These are phyloP conservation scores for Ciborinia camelliae DNA, from an alignment of 2,329 filamentous ascomycete species.

Conservation along the genomic window DNA sequence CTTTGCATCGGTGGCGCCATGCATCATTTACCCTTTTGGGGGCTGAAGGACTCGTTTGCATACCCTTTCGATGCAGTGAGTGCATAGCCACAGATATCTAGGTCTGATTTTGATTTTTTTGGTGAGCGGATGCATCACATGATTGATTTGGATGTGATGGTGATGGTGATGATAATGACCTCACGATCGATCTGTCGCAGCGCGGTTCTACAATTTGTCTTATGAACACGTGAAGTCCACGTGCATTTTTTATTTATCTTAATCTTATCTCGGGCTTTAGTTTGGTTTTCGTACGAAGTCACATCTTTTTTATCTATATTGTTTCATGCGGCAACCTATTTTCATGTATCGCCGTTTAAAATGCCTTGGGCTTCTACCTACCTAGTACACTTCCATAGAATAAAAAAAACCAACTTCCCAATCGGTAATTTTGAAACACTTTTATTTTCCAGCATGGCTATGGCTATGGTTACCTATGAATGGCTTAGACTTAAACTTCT, in stretches of 20 bases:
- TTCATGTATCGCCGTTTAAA: background rate
- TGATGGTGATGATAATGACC: background rate
- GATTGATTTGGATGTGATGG: no score
- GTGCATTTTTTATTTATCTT: no score
- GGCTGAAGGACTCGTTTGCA: background rate
- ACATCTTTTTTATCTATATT: background rate
- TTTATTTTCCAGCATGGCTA: background rate
- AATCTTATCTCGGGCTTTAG: background rate
- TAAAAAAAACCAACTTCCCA: background rate
- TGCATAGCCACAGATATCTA: background rate
- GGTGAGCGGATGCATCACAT: background rate
- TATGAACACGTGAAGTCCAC: slow-evolving; percentile 13
- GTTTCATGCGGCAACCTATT: background rate
- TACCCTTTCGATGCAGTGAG: background rate
- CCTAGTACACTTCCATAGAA: no score
- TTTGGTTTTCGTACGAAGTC: slow-evolving; percentile 1
- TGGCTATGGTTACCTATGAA: no score
- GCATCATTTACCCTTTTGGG: slow-evolving; percentile 1
- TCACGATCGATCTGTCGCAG: background rate
- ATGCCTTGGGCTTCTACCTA: background rate
- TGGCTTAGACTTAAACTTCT: slow-evolving; percentile 10
- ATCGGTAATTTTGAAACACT: background rate
- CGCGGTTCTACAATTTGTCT: background rate
- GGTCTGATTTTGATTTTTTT: background rate
- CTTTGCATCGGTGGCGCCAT: slow-evolving; percentile 2